Evolutionary conservation across 1,139 yeast genomes (phyloP).

Genomic region (Trichomonascaceae sp.): DNA sequence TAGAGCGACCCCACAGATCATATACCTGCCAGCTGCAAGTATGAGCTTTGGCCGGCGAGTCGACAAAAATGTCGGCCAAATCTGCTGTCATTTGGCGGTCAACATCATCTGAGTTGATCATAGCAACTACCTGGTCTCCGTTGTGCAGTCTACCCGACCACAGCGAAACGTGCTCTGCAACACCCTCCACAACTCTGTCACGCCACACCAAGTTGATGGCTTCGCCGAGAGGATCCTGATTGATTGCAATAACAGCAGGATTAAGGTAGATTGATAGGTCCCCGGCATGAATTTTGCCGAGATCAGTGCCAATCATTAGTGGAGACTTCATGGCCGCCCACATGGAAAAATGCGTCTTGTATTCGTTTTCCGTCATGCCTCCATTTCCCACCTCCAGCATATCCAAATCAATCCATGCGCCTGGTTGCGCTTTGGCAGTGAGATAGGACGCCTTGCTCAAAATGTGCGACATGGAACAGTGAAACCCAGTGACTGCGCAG

Average conservation of each 20-base stretch:
- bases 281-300: slow-evolving; percentile 13
- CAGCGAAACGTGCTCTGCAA: neutral
- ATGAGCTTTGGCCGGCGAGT: neutral
- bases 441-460: slow-evolving; percentile 19
- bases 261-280: slow-evolving; percentile 15
- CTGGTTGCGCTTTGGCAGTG: slow-evolving; percentile 16
- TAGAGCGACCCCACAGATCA: neutral
- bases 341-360: slow-evolving; percentile 19
- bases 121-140: slow-evolving; percentile 1
- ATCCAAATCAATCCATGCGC: slow-evolving; percentile 24
- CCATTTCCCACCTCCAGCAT: slow-evolving; percentile 24
- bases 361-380: slow-evolving; percentile 19
- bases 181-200: neutral
- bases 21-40: neutral
- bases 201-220: slow-evolving; percentile 4
- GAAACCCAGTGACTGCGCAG: slow-evolving; percentile 17
- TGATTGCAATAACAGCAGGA: slow-evolving; percentile 18
- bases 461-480: slow-evolving; percentile 22
- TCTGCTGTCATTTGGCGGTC: neutral
- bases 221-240: slow-evolving; percentile 17
- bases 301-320: slow-evolving; percentile 20
- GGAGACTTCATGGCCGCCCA: slow-evolving; percentile 23
- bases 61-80: neutral
- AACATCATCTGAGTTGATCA: neutral
- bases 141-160: slow-evolving; percentile 1